Percentiles rank a stretch among this genome's conserved stretches.
These are phyloP conservation scores for Drechslera avenae DNA, from an alignment of 2,329 filamentous ascomycete species.

Conservation along the genomic window DNA sequence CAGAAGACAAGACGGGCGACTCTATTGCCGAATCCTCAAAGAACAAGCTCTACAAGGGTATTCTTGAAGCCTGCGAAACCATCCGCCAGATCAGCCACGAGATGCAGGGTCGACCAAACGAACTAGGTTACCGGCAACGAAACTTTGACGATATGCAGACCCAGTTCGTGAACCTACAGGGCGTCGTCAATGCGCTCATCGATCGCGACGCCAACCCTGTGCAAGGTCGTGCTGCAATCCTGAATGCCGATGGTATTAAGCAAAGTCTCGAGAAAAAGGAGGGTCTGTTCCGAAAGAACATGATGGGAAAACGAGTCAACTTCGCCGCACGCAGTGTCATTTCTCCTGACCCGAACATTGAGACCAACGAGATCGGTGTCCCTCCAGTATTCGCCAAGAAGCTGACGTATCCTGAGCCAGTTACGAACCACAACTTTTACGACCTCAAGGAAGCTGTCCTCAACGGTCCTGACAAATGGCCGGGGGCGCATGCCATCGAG, in stretches of 20 bases:
- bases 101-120: constrained; percentile 58
- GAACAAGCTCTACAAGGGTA: constrained; percentile 84
- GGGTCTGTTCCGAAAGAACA: constrained; percentile 96
- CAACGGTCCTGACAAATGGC: constrained; percentile 92
- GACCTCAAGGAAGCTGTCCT: constrained; percentile 95
- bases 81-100: constrained; percentile 77
- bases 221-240: constrained; percentile 75
- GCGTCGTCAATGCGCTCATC: constrained; percentile 88
- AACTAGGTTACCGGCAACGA: constrained; percentile 53
- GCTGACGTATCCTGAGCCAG: constrained; percentile 94
- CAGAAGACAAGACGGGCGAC: constrained; percentile 80
- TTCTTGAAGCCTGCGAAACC: constrained; percentile 74
- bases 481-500: constrained; percentile 91
- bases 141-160: constrained; percentile 79
- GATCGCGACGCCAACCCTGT: constrained; percentile 86
- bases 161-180: constrained; percentile 82
- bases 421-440: constrained; percentile 95
- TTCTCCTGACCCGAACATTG: constrained; percentile 96
- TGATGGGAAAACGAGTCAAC: constrained; percentile 99
- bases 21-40: constrained; percentile 87
- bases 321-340: constrained; percentile 97
- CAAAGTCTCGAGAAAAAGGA: constrained; percentile 99
- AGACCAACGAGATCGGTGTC: constrained; percentile 98
- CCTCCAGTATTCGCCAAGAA: constrained; percentile 97
- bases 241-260: constrained; percentile 92